These are phyloP conservation scores for Kuraishia borneana DNA, from an alignment of 805 yeast species.

Conservation along the genomic window DNA sequence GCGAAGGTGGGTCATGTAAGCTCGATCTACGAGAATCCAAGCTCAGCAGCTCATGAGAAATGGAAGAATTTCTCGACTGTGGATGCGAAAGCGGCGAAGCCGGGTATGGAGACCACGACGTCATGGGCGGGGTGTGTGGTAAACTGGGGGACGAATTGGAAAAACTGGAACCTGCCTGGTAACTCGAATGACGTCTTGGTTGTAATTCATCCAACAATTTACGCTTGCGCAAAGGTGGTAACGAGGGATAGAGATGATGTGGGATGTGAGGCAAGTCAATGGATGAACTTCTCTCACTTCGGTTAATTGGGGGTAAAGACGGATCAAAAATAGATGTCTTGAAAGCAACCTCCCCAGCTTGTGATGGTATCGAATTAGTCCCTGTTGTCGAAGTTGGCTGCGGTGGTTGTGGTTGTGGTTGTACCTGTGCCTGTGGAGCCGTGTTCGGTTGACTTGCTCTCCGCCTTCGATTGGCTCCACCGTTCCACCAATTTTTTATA, in stretches of 20 bases:
- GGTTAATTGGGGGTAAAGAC: conserved; percentile 1
- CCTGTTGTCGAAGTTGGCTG: conserved; percentile 5
- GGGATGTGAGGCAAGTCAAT: conserved; percentile 4
- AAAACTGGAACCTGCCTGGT: neutral
- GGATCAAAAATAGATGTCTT: conserved; percentile 3
- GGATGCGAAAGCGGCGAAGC: conserved; percentile 19
- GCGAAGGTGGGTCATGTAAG: neutral
- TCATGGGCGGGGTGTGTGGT: neutral
- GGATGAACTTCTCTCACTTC: neutral
- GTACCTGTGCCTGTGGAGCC: conserved; percentile 5
- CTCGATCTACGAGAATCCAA: neutral
- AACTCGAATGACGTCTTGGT: neutral
- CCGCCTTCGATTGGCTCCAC: conserved; percentile 79
- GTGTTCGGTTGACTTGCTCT: conserved; percentile 24
- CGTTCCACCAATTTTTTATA: conserved; percentile 94
- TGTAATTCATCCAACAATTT: conserved; percentile 5
- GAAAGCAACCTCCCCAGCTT: conserved; percentile 1
- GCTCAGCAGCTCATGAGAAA: conserved; percentile 7
- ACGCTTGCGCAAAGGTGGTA: neutral
- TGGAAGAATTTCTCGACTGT: conserved; percentile 20
- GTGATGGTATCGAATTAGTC: neutral
- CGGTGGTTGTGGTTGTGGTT: neutral
- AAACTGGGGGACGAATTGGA: neutral
- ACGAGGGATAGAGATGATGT: conserved; percentile 5
- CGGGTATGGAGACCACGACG: conserved; percentile 10